Percentiles rank a stretch among this genome's conserved stretches.
These are phyloP conservation scores for Exophiala oligosperma DNA, from an alignment of 2,329 filamentous ascomycete genomes.

Conservation along the genomic window DNA sequence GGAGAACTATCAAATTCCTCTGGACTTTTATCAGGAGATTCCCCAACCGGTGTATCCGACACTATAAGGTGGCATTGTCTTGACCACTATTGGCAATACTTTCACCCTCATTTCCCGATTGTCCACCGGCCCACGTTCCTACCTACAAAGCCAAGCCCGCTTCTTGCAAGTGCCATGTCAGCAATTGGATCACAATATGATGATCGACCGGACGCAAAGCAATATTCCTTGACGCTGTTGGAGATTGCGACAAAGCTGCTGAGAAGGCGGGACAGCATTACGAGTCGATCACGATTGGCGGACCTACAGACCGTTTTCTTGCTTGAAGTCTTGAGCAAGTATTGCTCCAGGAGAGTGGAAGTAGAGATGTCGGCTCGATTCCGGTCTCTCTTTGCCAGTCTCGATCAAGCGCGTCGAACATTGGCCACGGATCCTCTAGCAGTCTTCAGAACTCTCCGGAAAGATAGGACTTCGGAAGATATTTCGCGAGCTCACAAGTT, in stretches of 20 bases:
- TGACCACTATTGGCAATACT: slow-evolving; percentile 38
- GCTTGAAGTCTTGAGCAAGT: slow-evolving; percentile 37
- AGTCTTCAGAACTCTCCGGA: slow-evolving; percentile 32
- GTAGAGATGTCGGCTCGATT: slow-evolving; percentile 37
- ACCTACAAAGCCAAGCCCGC: slow-evolving; percentile 34
- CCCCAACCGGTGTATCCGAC: slow-evolving; percentile 39
- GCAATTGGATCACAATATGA: slow-evolving; percentile 40
- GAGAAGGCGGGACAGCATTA: slow-evolving; percentile 33
- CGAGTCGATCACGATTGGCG: slow-evolving; percentile 35
- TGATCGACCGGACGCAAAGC: slow-evolving; percentile 34
- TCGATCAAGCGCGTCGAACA: slow-evolving; percentile 33
- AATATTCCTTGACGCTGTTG: slow-evolving; percentile 36
- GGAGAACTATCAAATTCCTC: slow-evolving; percentile 37
- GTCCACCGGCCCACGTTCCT: slow-evolving; percentile 37
- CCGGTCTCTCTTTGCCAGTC: slow-evolving; percentile 36
- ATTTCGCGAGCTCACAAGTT: slow-evolving; percentile 35
- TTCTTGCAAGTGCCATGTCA: slow-evolving; percentile 37
- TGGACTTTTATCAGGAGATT: slow-evolving; percentile 34
- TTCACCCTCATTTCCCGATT: slow-evolving; percentile 38
- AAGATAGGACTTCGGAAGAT: slow-evolving; percentile 28
- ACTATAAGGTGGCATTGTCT: slow-evolving; percentile 39
- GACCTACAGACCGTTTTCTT: slow-evolving; percentile 40
- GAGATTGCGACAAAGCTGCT: slow-evolving; percentile 37
- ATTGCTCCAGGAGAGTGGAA: slow-evolving; percentile 34
- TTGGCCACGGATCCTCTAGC: slow-evolving; percentile 34